Base-by-base conservation (phyloP, 2,329 filamentous ascomycete species). In the Fusarium brachygibbosum region DNA sequence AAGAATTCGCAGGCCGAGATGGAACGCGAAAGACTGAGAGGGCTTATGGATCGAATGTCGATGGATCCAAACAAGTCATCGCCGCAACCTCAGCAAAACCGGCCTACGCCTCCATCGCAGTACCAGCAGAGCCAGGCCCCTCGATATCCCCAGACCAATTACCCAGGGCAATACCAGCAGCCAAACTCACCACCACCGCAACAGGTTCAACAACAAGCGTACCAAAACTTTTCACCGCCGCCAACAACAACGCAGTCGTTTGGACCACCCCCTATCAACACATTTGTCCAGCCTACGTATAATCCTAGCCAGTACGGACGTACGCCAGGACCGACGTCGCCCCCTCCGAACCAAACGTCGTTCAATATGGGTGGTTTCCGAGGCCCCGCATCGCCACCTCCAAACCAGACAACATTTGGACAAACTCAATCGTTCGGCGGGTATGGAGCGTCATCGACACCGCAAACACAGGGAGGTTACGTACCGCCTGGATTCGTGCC, bases 11-110 rank as follows among this genome's bases (percentile, higher is more conserved):
- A 87, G 60, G 93, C 94, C 32, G 94, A 97, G 74, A 86, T 92
- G 53, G 95, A 98, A 78, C 90, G 97, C 77, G 93, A 97, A 75
- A 88, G 95, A 57, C 82, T 99, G 58, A 90, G 93, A 59, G 92
- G 92, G 41, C 83, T 99, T 40, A 98, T 99, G 96, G 94, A 98
- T 76, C 89, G 94, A 55, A 95, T 98, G 89, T 94, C 94, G 2
- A 91, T 98, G 81, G 93, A 95, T n/a, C 83, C 86, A 46, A 82
- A 58, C 78, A 77, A 78, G 40, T 76, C 80, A 13, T 78, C 81
- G 50, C 66, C 74, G 32, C 72, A 76, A 37, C 86, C 89, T 60
- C 78, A 44, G 56, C 58, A 86, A 38, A 70, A 40, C 23, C 68
- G 68, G 28, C 68, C 68, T 41, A 62, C 63, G 21, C 63, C 68